A percentile compares a stretch with the other conserved stretches of the same genome.
These are phyloP conservation scores for Aschersonia sp. DNA, from an alignment of 2,329 filamentous ascomycete species.

Conservation along the genomic window DNA sequence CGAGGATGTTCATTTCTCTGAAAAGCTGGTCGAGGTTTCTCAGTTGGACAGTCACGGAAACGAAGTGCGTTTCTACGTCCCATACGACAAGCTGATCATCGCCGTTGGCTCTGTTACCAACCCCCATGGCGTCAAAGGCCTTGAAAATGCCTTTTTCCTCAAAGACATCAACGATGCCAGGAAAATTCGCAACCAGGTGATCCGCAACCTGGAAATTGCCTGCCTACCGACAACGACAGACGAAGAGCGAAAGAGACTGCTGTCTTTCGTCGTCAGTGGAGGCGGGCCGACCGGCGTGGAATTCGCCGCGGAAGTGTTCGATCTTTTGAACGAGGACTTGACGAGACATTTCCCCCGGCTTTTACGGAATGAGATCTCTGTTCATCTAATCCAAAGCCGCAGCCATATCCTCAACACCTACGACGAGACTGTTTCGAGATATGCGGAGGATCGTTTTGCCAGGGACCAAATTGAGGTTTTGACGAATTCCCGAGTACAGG, in stretches of 20 bases:
- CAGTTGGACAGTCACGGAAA: constrained; percentile 57
- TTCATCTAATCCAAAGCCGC: constrained; percentile 90
- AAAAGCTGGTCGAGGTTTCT: constrained; percentile 79
- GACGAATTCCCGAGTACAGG: constrained; percentile 85
- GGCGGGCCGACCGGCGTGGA: constrained; percentile 95
- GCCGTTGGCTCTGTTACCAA: constrained; percentile 88
- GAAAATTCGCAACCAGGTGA: constrained; percentile 72
- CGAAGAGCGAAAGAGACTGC: constrained; percentile 68
- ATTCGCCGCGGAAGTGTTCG: constrained; percentile 91
- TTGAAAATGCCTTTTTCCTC: constrained; percentile 87
- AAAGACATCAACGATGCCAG: constrained; percentile 92
- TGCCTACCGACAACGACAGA: constrained; percentile 88
- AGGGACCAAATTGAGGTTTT: constrained; percentile 85
- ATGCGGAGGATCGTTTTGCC: constrained; percentile 79
- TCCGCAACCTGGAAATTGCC: constrained; percentile 79
- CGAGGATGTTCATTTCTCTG: constrained; percentile 79
- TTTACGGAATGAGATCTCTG: constrained; percentile 92
- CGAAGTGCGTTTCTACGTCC: constrained; percentile 77
- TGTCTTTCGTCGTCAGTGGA: constrained; percentile 93
- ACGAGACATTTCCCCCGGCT: constrained; percentile 72
- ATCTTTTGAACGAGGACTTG: constrained; percentile 91
- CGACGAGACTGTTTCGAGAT: constrained; percentile 83
- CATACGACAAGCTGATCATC: constrained; percentile 92
- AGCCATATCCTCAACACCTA: constrained; percentile 97
- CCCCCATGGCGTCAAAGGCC: constrained; percentile 84